Base-by-base conservation (phyloP, 1,284 basidiomycete species). In the Gymnopus androsaceus region DNA sequence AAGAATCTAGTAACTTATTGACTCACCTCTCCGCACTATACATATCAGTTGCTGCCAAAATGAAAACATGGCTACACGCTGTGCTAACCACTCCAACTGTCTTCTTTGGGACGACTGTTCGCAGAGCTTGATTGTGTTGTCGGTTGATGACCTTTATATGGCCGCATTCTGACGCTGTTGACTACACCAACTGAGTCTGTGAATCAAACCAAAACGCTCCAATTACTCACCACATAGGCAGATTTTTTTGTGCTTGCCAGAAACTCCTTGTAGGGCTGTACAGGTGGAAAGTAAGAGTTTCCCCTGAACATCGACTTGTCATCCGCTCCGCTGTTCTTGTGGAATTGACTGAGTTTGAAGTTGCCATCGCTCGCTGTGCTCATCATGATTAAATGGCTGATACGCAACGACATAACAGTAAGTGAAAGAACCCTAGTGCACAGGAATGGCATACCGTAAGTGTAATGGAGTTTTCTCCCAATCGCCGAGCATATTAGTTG, bases 401-500 rank as follows among this genome's bases (percentile, higher is more conserved):
- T 23, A 25, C n/a, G 8, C n/a, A 15, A 34, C 21, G 27, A 17
- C 17, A n/a, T n/a, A n/a, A n/a, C 28, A 36, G 17, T 34, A 15
- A 7, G 8, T 8, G 7, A 34, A 8, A 34, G 33, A 34, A 30
- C 14, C 14, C 33, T 4, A 49, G 7, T 7, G 36, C 19, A 14
- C 19, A 14, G 7, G 33, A n/a, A 14, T n/a, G 5, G 11, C 23
- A 50, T 38, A 50, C 48, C 48, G 30, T 14, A 36, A 23, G 9
- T 15, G 23, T 25, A 15, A 25, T 8, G 48, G 48, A 7, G 31
- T 36, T 14, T 31, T 28, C 48, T 31, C 33, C 45, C 52, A 36
- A 19, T 40, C 33, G 25, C 48, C 47, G n/a, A 61, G 54, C 50
- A 61, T 58, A 47, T 68, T 69, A 19, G 66, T 38, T 19, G 54